A percentile compares a stretch with the other conserved stretches of the same genome.
Evolutionary conservation across 805 yeast species (phyloP).

Genomic region (Debaryomyces hansenii): DNA sequence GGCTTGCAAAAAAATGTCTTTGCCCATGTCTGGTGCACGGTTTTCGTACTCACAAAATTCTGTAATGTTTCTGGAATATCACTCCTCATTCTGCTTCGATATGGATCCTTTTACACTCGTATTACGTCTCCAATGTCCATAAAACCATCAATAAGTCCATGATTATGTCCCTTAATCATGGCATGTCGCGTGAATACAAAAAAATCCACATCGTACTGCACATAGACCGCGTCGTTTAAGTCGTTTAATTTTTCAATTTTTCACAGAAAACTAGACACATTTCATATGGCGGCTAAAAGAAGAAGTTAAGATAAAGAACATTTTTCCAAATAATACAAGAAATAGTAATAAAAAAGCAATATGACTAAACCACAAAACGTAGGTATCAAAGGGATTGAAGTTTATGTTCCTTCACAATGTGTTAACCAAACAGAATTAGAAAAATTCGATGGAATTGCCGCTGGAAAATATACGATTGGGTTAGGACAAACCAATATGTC

Average conservation of each 20-base stretch:
- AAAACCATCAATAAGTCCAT: background rate
- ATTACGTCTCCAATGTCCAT: background rate
- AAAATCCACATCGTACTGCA: background rate
- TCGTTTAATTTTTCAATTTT: background rate
- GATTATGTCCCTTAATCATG: background rate
- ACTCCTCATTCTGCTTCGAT: background rate
- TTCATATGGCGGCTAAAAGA: background rate
- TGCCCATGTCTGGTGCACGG: constrained; percentile 80
- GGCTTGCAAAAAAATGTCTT: constrained; percentile 81
- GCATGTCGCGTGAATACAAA: too few species aligned
- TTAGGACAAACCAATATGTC: constrained; percentile 98
- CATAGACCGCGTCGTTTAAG: background rate
- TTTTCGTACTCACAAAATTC: constrained; percentile 39
- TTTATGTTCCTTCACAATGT: constrained; percentile 70
- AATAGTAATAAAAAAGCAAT: background rate
- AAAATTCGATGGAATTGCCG: constrained; percentile 76
- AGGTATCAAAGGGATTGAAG: constrained; percentile 96
- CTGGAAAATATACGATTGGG: constrained; percentile 98
- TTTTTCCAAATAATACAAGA: background rate
- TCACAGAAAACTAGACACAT: background rate
- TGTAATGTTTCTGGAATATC: constrained; percentile 31
- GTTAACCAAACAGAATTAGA: constrained; percentile 91
- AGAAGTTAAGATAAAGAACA: background rate
- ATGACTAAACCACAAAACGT: constrained; percentile 54
- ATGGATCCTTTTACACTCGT: background rate